A percentile compares a stretch with the other conserved stretches of the same genome.
Conservation (phyloP, 2,329 filamentous ascomycete species). For the Mycosphaerelloides madeirae region DNA sequence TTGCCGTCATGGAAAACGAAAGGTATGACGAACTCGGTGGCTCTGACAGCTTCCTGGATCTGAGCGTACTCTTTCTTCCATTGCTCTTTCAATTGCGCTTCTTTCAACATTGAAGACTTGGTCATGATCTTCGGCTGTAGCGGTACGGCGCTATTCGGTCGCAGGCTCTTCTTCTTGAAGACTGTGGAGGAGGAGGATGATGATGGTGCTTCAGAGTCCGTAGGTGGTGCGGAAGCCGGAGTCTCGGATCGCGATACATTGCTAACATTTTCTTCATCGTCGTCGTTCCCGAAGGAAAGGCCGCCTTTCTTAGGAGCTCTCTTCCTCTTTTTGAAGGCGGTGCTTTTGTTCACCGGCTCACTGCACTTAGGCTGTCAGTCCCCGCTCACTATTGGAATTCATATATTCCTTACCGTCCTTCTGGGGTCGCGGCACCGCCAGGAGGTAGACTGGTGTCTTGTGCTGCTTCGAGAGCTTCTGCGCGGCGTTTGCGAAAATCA, state of each 20-base stretch:
- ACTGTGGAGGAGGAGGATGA: constrained; percentile 3
- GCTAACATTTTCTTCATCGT: constrained; percentile 50
- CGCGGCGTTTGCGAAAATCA: constrained; percentile 93
- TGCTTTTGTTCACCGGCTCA: constrained; percentile 45
- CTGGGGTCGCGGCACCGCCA: constrained; percentile 53
- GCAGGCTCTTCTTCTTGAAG: constrained; percentile 46
- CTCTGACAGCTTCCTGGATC: constrained; percentile 81
- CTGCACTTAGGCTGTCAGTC: constrained; percentile 57
- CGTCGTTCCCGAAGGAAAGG: constrained; percentile 66
- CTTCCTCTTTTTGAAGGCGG: constrained; percentile 52
- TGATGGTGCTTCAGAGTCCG: constrained; percentile 17
- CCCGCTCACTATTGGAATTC: constrained; percentile 5
- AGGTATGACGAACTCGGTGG: constrained; percentile 81
- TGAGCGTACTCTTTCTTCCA: constrained; percentile 74
- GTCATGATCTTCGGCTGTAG: constrained; percentile 70
- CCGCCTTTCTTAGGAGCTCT: constrained; percentile 54
- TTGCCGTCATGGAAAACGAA: constrained; percentile 98
- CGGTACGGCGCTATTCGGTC: constrained; percentile 57
- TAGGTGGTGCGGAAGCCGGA: constrained; percentile 3
- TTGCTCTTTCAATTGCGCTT: constrained; percentile 70
- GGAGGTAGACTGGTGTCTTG: constrained; percentile 51
- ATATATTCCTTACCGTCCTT: constrained; percentile 53
- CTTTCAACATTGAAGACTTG: constrained; percentile 70
- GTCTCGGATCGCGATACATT: constrained; percentile 1
- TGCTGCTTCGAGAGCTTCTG: constrained; percentile 85